Percentiles rank a stretch among this genome's conserved stretches.
These are phyloP conservation scores for Plasmodium relictum DNA, from an alignment of 169 alveolate genomes.

Conservation along the genomic window DNA sequence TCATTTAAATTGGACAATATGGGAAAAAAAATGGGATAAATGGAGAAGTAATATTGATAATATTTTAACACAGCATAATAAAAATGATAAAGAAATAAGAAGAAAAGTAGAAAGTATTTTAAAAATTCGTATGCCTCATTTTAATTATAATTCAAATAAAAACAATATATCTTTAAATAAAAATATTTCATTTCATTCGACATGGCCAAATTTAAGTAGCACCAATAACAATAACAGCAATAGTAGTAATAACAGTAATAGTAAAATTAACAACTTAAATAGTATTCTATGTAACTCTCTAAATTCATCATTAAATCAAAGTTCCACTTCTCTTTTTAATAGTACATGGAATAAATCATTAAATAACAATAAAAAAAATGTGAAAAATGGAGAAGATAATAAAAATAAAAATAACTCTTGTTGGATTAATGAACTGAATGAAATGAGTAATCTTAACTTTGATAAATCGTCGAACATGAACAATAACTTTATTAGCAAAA, in stretches of 20 bases:
- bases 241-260: not conserved
- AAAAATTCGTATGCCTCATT: conserved; percentile 73
- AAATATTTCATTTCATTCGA: conserved; percentile 40
- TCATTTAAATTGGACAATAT: conserved; percentile 81
- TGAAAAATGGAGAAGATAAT: conserved; percentile 28
- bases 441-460: conserved; percentile 2
- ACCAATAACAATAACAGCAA: not conserved
- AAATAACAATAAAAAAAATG: conserved; percentile 21
- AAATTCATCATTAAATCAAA: conserved; percentile 22
- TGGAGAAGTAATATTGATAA: conserved; percentile 80
- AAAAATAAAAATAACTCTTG: conserved; percentile 23
- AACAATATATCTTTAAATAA: conserved; percentile 34
- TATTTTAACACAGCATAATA: conserved; percentile 69
- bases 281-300: conserved; percentile 33
- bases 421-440: conserved; percentile 50
- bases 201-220: conserved; percentile 36
- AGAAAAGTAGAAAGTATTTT: conserved; percentile 76
- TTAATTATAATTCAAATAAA: conserved; percentile 36
- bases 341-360: conserved; percentile 32
- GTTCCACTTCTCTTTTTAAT: conserved; percentile 35
- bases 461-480: conserved; percentile 33
- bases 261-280: conserved; percentile 24
- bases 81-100: conserved; percentile 70
- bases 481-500: conserved; percentile 7
- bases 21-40: conserved; percentile 84